Conservation (phyloP, 805 yeast species). For the Spathaspora sp. region DNA sequence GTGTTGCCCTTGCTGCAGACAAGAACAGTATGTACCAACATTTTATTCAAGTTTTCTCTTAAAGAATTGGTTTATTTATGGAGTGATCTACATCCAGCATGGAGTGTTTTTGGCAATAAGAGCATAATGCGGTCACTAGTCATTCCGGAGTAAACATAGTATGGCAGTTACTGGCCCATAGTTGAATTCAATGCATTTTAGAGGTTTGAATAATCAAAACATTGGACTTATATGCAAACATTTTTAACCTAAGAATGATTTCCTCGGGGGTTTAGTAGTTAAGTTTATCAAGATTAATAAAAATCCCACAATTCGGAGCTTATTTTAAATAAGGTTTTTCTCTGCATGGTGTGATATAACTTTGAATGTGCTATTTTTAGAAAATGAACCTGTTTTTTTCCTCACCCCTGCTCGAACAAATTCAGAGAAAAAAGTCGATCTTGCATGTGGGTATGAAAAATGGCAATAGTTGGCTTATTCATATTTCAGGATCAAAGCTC, state of each 20-base stretch:
- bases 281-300: no score
- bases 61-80: neutral
- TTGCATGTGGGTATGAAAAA: no score
- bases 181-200: neutral
- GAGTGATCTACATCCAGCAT: neutral
- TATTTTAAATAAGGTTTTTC: no score
- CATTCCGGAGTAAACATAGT: neutral
- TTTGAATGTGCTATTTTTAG: neutral
- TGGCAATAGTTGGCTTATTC: no score
- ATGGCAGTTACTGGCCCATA: no score
- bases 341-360: neutral
- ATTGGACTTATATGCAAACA: neutral
- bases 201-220: neutral
- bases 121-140: neutral
- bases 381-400: neutral
- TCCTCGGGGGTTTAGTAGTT: neutral
- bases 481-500: no score
- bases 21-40: constrained; percentile 20
- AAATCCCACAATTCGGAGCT: neutral
- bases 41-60: neutral
- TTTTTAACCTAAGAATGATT: neutral
- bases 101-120: neutral
- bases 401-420: neutral
- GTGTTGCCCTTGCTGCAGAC: constrained; percentile 33
- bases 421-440: no score